Evolutionary conservation across 306 rosid species (phyloP).

Genomic region (Citrullus mucosospermus): DNA sequence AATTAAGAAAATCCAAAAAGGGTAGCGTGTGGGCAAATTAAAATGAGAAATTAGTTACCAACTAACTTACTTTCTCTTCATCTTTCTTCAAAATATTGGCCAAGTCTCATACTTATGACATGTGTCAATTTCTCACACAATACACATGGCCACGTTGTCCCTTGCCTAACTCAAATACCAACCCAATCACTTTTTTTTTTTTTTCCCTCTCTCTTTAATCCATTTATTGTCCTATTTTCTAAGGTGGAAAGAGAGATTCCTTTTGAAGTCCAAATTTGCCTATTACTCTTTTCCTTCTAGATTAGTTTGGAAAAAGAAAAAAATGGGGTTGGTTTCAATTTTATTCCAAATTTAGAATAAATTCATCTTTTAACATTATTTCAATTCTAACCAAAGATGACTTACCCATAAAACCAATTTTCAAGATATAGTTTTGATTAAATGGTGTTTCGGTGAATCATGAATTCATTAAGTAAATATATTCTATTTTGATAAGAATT

Average conservation of each 20-base stretch:
- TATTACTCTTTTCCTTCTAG: background rate
- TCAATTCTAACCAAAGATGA: background rate
- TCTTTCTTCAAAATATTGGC: background rate
- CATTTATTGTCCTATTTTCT: background rate
- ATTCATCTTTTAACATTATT: background rate
- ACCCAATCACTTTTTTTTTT: background rate
- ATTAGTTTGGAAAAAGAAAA: background rate
- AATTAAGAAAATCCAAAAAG: background rate
- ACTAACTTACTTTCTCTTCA: background rate
- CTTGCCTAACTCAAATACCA: background rate
- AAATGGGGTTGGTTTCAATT: background rate
- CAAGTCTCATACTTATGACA: background rate
- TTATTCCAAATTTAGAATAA: background rate
- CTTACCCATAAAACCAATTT: background rate
- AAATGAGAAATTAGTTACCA: slow-evolving; percentile 1
- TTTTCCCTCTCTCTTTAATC: background rate
- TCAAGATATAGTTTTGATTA: background rate
- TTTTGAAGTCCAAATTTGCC: background rate
- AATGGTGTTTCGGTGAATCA: background rate
- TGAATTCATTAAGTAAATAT: background rate
- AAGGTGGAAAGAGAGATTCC: background rate
- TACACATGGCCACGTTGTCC: background rate
- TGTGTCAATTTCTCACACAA: background rate
- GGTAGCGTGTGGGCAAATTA: background rate
- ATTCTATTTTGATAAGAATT: background rate